Evolutionary conservation across 345 rosid genomes (phyloP).

Genomic region (Gossypium sturtianum): DNA sequence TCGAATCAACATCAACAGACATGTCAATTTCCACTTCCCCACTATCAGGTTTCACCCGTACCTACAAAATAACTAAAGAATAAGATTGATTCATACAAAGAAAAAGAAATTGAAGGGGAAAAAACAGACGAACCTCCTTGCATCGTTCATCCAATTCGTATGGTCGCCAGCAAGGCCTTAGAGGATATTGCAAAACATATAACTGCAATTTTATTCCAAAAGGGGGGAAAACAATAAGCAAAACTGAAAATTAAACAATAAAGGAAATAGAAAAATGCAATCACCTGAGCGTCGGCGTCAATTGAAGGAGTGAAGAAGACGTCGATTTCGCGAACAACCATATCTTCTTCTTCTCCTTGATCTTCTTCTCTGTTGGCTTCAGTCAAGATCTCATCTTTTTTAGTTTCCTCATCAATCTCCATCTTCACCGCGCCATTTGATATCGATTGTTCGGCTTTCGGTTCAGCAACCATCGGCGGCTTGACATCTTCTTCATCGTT

Average conservation of each 20-base stretch:
- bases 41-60: slow-evolving; percentile 60
- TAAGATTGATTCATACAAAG: background rate
- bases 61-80: slow-evolving; percentile 35
- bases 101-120: background rate
- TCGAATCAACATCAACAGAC: slow-evolving; percentile 46
- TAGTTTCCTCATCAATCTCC: slow-evolving; percentile 41
- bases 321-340: slow-evolving; percentile 80
- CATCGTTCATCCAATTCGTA: slow-evolving; percentile 82
- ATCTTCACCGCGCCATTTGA: slow-evolving; percentile 38
- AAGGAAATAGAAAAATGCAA: background rate
- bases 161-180: slow-evolving; percentile 83
- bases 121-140: slow-evolving; percentile 39
- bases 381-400: slow-evolving; percentile 27
- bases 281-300: slow-evolving; percentile 45
- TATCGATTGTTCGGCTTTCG: slow-evolving; percentile 28
- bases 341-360: slow-evolving; percentile 40
- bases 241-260: background rate
- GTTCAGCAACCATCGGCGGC: slow-evolving; percentile 15
- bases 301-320: slow-evolving; percentile 63
- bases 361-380: slow-evolving; percentile 23
- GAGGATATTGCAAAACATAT: slow-evolving; percentile 78
- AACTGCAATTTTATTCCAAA: slow-evolving; percentile 36
- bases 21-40: slow-evolving; percentile 69
- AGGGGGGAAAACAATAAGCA: no score
- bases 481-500: slow-evolving; percentile 29